Conservation (phyloP, 441 rosid species). For the Aleurites moluccanus region DNA sequence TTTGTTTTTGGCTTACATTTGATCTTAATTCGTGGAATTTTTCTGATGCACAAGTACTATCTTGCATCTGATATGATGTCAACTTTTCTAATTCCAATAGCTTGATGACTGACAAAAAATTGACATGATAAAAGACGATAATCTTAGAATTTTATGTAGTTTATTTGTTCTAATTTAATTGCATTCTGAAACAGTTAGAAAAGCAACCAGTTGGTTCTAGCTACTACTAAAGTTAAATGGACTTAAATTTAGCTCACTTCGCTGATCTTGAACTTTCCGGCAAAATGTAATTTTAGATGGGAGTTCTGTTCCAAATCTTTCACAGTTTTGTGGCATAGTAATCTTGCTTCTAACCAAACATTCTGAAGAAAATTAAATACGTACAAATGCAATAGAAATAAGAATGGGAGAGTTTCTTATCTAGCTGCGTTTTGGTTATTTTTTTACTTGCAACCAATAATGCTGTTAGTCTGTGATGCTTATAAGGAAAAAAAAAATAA, state of each 20-base stretch:
- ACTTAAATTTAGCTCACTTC: background rate
- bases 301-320: background rate
- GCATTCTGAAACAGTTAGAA: conserved; percentile 6
- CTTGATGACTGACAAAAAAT: background rate
- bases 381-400: background rate
- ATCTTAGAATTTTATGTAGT: background rate
- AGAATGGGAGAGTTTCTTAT: background rate
- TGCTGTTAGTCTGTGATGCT: too few relatives aligned
- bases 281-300: background rate
- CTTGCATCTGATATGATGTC: conserved; percentile 1
- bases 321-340: background rate
- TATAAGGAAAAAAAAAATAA: too few relatives aligned
- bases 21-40: background rate
- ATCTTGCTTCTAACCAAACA: background rate
- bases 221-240: background rate
- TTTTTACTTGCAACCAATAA: background rate
- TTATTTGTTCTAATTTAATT: background rate
- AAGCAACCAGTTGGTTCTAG: background rate
- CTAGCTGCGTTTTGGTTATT: conserved; percentile 5
- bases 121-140: background rate
- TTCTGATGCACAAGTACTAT: background rate
- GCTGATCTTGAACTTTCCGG: background rate
- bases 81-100: background rate
- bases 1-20: background rate
- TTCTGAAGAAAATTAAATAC: background rate